Percentiles rank a stretch among this genome's conserved stretches.
Evolutionary conservation across 768 basidiomycete genomes (phyloP).

Genomic region (Lactarius hengduanensis): DNA sequence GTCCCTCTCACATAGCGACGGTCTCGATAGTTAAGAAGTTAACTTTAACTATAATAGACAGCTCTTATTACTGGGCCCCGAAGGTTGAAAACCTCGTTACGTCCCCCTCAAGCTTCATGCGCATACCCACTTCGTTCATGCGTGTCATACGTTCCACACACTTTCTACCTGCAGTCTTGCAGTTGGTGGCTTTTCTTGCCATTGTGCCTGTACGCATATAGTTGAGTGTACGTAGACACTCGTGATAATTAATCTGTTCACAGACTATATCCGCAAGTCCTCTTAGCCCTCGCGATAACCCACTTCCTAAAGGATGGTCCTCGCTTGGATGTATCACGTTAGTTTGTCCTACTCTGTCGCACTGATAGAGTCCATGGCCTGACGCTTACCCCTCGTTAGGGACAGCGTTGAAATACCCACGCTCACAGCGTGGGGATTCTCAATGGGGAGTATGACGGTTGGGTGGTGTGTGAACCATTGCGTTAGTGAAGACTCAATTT

Average conservation of each 20-base stretch:
- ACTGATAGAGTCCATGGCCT: background rate
- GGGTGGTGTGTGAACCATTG: background rate
- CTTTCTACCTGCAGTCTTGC: too few relatives aligned
- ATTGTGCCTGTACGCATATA: too few relatives aligned
- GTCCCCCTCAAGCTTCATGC: too few relatives aligned
- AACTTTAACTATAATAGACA: too few relatives aligned
- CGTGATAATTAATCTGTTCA: background rate
- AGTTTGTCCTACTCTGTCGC: background rate
- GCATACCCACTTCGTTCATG: too few relatives aligned
- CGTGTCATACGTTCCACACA: too few relatives aligned
- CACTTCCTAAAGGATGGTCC: background rate
- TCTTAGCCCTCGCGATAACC: background rate
- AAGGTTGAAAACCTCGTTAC: too few relatives aligned
- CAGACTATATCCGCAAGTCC: background rate
- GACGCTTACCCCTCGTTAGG: background rate
- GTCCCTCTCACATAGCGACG: too few relatives aligned
- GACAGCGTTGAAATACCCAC: background rate
- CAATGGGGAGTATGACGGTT: fast-evolving
- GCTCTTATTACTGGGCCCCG: too few relatives aligned
- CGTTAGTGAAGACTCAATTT: background rate
- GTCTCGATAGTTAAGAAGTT: too few relatives aligned
- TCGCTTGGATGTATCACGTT: background rate
- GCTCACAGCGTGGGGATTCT: background rate
- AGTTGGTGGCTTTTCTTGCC: too few relatives aligned
- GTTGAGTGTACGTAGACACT: background rate